Conservation (phyloP, 768 basidiomycete genomes). For the Termitomyces eurrhizus region DNA sequence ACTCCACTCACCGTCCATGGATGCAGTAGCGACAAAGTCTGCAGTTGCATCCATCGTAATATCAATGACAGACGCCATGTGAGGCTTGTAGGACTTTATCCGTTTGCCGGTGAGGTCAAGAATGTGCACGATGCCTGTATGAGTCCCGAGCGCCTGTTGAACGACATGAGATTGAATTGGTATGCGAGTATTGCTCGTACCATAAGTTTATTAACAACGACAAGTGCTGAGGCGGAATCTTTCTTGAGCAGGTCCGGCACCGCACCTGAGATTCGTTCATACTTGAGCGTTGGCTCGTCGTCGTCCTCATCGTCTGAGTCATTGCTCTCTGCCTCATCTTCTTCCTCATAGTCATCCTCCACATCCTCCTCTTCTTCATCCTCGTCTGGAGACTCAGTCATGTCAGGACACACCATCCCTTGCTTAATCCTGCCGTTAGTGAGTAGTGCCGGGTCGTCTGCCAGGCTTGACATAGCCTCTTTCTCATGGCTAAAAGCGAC, state of each 20-base stretch:
- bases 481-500: not conserved
- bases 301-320: slow-evolving; percentile 71
- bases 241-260: slow-evolving; percentile 79
- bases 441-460: not conserved
- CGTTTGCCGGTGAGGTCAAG: slow-evolving; percentile 75
- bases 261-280: slow-evolving; percentile 72
- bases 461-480: not conserved
- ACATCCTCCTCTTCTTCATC: slow-evolving; percentile 21
- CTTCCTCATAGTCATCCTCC: slow-evolving; percentile 23
- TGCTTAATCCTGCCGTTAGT: not conserved
- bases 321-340: slow-evolving; percentile 40
- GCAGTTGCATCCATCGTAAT: slow-evolving; percentile 79
- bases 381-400: slow-evolving; percentile 21
- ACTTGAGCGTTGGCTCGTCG: slow-evolving; percentile 90
- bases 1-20: slow-evolving; percentile 75
- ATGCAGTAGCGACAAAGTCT: slow-evolving; percentile 90
- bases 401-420: slow-evolving; percentile 5
- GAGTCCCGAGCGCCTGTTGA: slow-evolving; percentile 83
- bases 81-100: slow-evolving; percentile 88
- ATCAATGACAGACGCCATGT: slow-evolving; percentile 83
- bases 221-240: slow-evolving; percentile 83
- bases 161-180: slow-evolving; percentile 10
- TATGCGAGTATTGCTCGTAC: slow-evolving; percentile 31
- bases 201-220: slow-evolving; percentile 68
- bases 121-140: slow-evolving; percentile 88